Evolutionary conservation across 345 rosid species (phyloP).

Genomic region (Geranium brycei): DNA sequence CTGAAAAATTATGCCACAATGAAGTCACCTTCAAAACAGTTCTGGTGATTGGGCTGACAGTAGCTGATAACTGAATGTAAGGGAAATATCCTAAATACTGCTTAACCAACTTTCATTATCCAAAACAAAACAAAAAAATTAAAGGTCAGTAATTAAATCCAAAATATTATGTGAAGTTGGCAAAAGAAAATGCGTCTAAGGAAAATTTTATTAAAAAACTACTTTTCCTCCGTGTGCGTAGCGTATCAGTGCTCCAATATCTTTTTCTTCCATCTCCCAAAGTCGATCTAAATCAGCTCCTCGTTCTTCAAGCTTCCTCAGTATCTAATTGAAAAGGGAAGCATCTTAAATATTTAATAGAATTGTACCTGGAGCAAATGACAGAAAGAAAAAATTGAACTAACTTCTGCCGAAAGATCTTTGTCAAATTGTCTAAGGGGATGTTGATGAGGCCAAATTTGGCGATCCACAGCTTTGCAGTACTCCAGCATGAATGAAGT

Average conservation of each 20-base stretch:
- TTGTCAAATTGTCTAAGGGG: conserved; percentile 88
- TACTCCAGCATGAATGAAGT: conserved; percentile 81
- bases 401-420: conserved; percentile 68
- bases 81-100: conserved; percentile 80
- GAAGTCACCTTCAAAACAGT: conserved; percentile 79
- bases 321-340: conserved; percentile 24
- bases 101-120: conserved; percentile 57
- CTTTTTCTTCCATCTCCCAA: conserved; percentile 88
- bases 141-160: background rate
- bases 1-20: conserved; percentile 3
- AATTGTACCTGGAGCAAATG: conserved; percentile 12
- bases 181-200: conserved; percentile 6
- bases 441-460: conserved; percentile 93
- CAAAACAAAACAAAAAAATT: too few relatives aligned
- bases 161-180: background rate
- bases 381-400: conserved; percentile 5
- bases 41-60: conserved; percentile 92
- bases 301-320: conserved; percentile 94
- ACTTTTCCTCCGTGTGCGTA: conserved; percentile 93
- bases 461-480: conserved; percentile 97
- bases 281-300: conserved; percentile 71
- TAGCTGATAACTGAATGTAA: conserved; percentile 63
- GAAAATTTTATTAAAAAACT: conserved; percentile 6
- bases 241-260: conserved; percentile 84
- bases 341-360: conserved; percentile 7